Base-by-base conservation (phyloP, 495 filamentous ascomycete genomes). In the Cercophora newfieldiana region DNA sequence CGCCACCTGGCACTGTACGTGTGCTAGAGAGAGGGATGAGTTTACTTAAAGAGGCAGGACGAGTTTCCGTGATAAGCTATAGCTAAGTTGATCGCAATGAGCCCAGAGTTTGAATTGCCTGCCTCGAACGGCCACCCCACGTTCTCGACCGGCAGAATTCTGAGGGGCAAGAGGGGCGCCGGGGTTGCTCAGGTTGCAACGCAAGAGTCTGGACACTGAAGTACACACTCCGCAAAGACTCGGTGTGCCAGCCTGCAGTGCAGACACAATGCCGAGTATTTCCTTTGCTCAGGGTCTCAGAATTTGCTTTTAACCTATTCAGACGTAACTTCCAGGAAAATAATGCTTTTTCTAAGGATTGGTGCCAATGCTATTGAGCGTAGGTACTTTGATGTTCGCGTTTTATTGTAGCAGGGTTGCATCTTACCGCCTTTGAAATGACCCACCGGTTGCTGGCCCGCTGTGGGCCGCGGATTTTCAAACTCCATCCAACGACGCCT, bases 141-240 rank as follows among this genome's bases (percentile, higher is more conserved):
- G 69, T 72, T 73, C 48, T 16, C 21, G 29, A 37, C 26, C 51
- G 75, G 75, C 75, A 77, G 72, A 77, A 77, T 74, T 75, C 64
- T 58, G 68, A 76, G 70, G 68, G 69, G 72, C 66, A 68, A 30
- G 61, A n/a, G 61, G 61, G 61, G 61, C 49, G n/a, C 33, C 2
- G 57, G 29, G 57, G 19, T 33, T 6, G 22, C 5, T 29, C 19
- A 19, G 2, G 1, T 1, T 44, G 37, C n/a, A 0, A 56, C 53
- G 19, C 3, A 56, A 56, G 29, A 56, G 14, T 4, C 16, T 1
- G 3, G 0, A 25, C 1, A 22, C 29, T 7, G 0, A 56, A 56
- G 53, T 56, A 56, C 53, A 56, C 10, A 14, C 53, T 54, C 24
- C 26, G n/a, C n/a, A n/a, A n/a, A n/a, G n/a, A n/a, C n/a, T n/a